Evolutionary conservation across 2,329 filamentous ascomycete genomes (phyloP), one percentile per base, ranked within the genome.

Genomic region (Escovopsis weberi): DNA sequence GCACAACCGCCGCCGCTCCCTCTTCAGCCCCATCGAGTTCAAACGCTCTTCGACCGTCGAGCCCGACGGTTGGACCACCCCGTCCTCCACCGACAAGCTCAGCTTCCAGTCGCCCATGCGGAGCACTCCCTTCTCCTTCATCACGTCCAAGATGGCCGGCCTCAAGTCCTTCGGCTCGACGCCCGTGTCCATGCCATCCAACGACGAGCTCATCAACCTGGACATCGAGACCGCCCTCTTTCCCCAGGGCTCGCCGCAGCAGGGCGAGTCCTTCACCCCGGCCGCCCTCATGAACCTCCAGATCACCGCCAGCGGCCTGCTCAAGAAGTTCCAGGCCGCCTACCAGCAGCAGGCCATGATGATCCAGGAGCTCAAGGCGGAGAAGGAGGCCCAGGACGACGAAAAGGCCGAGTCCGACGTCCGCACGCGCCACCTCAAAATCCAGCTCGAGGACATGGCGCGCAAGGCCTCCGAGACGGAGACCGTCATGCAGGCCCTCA

Each of bases 221-320:
- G 66, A 79, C 51, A 64, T 80, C 34, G 67, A 72, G 30, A 55
- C 67, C 1, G 68, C 69, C 0, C 64, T 80, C 11, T 77, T 71
- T 46, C 72, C 74, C 0, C 48, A 57, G 1, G 61, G 62, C 2
- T 51, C 61, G 0, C 61, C 69, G 1, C 49, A 52, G 0, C 63
- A 68, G 11, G 57, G 63, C 33, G 69, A 75, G 35, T 53, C 69
- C 1, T 75, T 77, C 55, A 77, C 75, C 1, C 74, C 75, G 0
- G 65, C 71, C 0, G 69, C 71, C 9, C 80, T 70, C 59, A 77
- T 75, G 54, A 78, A 75, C 53, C 63, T 79, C n/a, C 72, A 75
- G 45, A 58, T 62, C 48, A 76, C 74, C 44, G 77, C 78, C 3
- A 61, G 64, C 4, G 70, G 72, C 4, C 58, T 80, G 4, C 55